phyloP scores from a whole-genome alignment of 805 yeast genomes.

The Candida orba region DNA sequence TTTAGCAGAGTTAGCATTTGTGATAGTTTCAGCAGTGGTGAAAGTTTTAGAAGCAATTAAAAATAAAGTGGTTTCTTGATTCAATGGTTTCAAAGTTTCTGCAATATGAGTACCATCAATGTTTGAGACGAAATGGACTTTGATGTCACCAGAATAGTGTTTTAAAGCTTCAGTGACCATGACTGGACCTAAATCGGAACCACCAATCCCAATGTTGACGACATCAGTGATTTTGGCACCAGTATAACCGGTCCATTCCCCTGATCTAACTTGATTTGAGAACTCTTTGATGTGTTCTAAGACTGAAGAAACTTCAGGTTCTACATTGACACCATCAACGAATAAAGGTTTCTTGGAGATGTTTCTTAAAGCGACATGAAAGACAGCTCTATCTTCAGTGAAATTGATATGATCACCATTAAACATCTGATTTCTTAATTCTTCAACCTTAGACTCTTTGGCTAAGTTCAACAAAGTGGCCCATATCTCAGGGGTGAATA shows the following conservation, averaged over 20 bases:
- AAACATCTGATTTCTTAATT: conserved; percentile 85
- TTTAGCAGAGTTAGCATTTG: conserved; percentile 95
- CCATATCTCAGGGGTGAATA: conserved; percentile 80
- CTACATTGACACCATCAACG: conserved; percentile 86
- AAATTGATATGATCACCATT: conserved; percentile 89
- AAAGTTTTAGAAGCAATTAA: conserved; percentile 95
- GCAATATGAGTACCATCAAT: conserved; percentile 98
- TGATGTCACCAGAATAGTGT: conserved; percentile 67
- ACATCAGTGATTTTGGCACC: conserved; percentile 90
- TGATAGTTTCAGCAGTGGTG: conserved; percentile 97
- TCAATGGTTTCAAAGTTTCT: conserved; percentile 68
- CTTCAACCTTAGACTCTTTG: conserved; percentile 81
- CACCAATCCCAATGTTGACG: conserved; percentile 98
- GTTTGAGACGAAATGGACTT: conserved; percentile 92
- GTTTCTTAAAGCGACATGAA: conserved; percentile 95
- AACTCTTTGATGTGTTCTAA: conserved; percentile 96
- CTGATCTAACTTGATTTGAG: conserved; percentile 83
- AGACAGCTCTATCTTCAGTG: conserved; percentile 96
- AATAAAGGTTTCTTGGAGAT: conserved; percentile 75
- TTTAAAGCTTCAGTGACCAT: conserved; percentile 99
- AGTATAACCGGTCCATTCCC: conserved; percentile 94
- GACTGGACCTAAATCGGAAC: conserved; percentile 97
- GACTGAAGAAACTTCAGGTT: conserved; percentile 87
- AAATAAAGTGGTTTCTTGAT: conserved; percentile 90
- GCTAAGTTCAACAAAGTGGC: conserved; percentile 68